Base-by-base conservation (phyloP, 768 basidiomycete genomes). In the Megacollybia marginata region DNA sequence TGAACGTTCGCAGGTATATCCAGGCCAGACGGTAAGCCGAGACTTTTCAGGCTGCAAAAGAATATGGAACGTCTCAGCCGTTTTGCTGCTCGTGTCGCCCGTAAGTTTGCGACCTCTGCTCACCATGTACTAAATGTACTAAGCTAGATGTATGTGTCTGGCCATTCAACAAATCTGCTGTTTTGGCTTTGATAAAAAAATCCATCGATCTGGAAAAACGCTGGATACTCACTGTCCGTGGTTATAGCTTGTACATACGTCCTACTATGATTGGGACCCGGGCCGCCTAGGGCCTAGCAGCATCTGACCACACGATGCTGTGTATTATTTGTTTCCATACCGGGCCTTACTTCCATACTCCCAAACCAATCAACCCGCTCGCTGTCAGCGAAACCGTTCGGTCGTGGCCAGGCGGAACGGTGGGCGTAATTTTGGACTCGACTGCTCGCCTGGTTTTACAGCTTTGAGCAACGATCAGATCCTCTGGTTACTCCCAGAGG, bases 181-280 rank as follows among this genome's bases (percentile, higher is more conserved):
- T 94, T 20, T 69, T 85, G 1, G 71, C 76, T 44, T 76, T 92
- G 54, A 85, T 97, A 60, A 84, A 86, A 63, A 76, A 76, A 44
- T 76, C 96, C 51, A 80, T 88, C 45, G 48, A 61, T 38, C 54
- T 86, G 43, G 93, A 97, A 42, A 65, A 71, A n/a, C 78, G 84
- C 10, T 96, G 93, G 92, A 90, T 96, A 32, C 93, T 92, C 3
- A 67, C 70, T 2, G 64, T 70, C 11, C 72, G 79, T 2, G 92
- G 86, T 12, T 80, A 89, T 64, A 89, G 85, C 50, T 71, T 97
- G 33, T 97, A 95, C 70, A 78, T 96, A 55, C 83, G 93, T 43
- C 86, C 90, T 19, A 92, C 83, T 5, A 66, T 89, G 59, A 85
- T 79, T 49, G 78, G 77, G 5, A 79, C 78, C 2, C 74, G 75